phyloP scores from a whole-genome alignment of 176 grass and related monocot genomes.

The Raddia guianensis region DNA sequence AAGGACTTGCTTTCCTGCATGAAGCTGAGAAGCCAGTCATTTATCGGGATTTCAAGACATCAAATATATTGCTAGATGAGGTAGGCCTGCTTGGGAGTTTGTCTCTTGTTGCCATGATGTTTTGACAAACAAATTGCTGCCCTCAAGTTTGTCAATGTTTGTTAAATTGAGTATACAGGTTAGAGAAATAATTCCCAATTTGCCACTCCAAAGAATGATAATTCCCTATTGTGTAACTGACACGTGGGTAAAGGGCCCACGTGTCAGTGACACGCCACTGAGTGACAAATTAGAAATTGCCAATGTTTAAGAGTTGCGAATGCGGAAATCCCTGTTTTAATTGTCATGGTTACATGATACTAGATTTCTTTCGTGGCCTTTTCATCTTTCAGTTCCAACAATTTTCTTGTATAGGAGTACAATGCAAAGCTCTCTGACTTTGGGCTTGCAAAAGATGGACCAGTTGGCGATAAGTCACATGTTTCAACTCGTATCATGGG shows the following conservation, averaged over 20 bases:
- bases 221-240: no score
- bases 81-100: slow-evolving; percentile 10
- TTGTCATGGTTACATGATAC: neutral
- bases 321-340: neutral
- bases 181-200: no score
- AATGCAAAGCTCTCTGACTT: slow-evolving; percentile 89
- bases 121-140: neutral
- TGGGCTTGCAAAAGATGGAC: slow-evolving; percentile 89
- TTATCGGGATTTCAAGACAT: slow-evolving; percentile 85
- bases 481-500: slow-evolving; percentile 93
- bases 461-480: slow-evolving; percentile 76
- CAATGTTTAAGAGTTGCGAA: no score
- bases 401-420: slow-evolving; percentile 55
- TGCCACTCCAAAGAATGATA: no score
- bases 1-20: slow-evolving; percentile 78
- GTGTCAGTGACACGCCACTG: no score
- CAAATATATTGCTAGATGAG: slow-evolving; percentile 80
- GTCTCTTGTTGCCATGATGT: neutral
- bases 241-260: no score
- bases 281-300: no score
- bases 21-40: slow-evolving; percentile 80
- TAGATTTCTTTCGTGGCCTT: neutral
- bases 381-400: slow-evolving; percentile 6
- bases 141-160: no score
- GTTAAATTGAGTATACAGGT: no score